phyloP scores from a whole-genome alignment of 495 filamentous ascomycete genomes.

The Glutinoglossum americanum region DNA sequence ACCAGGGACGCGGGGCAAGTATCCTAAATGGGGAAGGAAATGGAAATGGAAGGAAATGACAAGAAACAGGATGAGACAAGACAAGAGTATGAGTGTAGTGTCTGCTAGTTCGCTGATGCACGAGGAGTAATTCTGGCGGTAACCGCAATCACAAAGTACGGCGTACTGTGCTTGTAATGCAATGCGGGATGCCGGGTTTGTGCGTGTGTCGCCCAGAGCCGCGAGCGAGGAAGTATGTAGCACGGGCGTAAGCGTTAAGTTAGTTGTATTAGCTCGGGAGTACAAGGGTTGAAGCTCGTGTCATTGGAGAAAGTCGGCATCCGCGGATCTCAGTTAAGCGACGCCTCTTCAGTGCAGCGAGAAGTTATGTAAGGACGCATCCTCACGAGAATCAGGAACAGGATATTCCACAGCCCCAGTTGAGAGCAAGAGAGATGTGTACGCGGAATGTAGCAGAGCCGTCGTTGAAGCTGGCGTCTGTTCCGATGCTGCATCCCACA shows the following conservation, averaged over 20 bases:
- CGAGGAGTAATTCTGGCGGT: not conserved
- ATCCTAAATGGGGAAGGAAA: not conserved
- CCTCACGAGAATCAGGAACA: too few species aligned
- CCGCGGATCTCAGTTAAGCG: too few species aligned
- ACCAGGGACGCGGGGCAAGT: not conserved
- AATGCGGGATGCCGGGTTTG: not conserved
- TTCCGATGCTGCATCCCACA: not conserved
- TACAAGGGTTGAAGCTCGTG: too few species aligned
- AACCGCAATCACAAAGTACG: not conserved
- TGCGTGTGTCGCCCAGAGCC: not conserved
- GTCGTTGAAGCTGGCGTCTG: not conserved
- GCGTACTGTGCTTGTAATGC: not conserved
- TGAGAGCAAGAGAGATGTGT: not conserved
- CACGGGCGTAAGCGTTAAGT: not conserved
- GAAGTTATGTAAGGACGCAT: too few species aligned
- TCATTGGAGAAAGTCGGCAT: too few species aligned
- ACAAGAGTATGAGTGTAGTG: not conserved
- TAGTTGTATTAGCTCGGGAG: not conserved
- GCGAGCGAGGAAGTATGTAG: not conserved
- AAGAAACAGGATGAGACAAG: not conserved
- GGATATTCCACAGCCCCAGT: not conserved
- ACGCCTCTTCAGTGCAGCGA: too few species aligned
- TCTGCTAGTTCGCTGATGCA: not conserved
- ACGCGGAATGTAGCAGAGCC: not conserved
- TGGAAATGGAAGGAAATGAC: not conserved